Evolutionary conservation across 306 rosid species (phyloP).

Genomic region (Quercus robur): DNA sequence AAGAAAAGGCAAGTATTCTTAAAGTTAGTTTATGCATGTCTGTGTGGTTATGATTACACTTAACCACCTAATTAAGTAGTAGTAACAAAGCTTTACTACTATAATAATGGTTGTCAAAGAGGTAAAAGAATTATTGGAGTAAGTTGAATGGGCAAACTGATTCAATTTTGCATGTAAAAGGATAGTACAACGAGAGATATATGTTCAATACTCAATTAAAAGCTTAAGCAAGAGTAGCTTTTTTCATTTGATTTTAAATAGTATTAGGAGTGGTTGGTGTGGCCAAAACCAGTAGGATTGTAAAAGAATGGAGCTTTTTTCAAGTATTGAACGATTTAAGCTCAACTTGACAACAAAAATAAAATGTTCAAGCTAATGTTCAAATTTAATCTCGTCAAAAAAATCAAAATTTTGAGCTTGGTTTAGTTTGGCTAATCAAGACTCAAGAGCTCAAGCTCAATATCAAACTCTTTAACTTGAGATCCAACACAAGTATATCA

Average conservation of each 20-base stretch:
- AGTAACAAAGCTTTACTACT: neutral
- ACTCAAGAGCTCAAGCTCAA: too few species aligned
- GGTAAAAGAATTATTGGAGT: neutral
- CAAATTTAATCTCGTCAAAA: too few species aligned
- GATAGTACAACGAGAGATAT: neutral
- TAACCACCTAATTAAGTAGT: neutral
- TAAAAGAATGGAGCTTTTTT: too few species aligned
- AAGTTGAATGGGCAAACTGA: neutral
- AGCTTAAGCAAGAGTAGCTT: neutral
- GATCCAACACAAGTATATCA: too few species aligned
- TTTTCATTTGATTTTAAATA: neutral
- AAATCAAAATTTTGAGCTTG: too few species aligned
- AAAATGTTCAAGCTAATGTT: too few species aligned
- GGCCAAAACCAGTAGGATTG: too few species aligned
- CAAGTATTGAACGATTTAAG: too few species aligned
- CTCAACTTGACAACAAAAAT: too few species aligned
- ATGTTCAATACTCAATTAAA: neutral
- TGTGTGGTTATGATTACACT: neutral
- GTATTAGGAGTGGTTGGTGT: too few species aligned
- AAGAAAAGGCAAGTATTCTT: neutral
- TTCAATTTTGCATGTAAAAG: neutral
- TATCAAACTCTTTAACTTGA: too few species aligned
- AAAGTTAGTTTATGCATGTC: slow-evolving; percentile 17
- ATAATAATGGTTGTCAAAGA: neutral
- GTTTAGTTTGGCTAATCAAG: too few species aligned